Evolutionary conservation across 768 basidiomycete genomes (phyloP).

Genomic region (Crepidotus variabilis): DNA sequence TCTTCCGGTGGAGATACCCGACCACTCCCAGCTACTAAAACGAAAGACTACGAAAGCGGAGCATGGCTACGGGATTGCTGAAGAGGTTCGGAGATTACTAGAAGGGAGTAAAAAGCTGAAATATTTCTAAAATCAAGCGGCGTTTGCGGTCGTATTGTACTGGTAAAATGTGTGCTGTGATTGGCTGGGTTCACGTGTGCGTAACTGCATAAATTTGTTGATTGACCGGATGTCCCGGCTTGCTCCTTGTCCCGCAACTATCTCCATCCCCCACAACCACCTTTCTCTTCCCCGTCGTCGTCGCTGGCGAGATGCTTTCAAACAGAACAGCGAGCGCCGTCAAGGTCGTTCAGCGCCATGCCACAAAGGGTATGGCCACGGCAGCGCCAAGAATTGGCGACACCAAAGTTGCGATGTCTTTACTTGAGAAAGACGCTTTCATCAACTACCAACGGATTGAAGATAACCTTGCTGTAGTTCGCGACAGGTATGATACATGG

Average conservation of each 20-base stretch:
- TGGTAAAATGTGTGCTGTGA: constrained; percentile 24
- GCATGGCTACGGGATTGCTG: constrained; percentile 13
- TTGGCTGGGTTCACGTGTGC: constrained; percentile 42
- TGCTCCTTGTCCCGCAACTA: constrained; percentile 31
- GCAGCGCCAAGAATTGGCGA: constrained; percentile 78
- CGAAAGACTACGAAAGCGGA: constrained; percentile 16
- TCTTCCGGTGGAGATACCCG: background rate
- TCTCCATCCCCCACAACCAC: constrained; percentile 2
- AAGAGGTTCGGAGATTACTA: constrained; percentile 14
- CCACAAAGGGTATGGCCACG: constrained; percentile 72
- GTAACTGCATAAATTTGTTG: constrained; percentile 34
- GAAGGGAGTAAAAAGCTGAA: constrained; percentile 11
- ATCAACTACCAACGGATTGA: constrained; percentile 98
- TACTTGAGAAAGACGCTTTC: constrained; percentile 75
- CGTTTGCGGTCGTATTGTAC: background rate
- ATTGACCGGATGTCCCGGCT: constrained; percentile 19
- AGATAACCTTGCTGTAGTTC: constrained; percentile 89
- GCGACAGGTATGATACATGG: constrained; percentile 59
- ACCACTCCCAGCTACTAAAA: constrained; percentile 9
- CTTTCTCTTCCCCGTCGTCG: constrained; percentile 25
- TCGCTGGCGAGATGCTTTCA: constrained; percentile 50
- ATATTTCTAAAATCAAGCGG: constrained; percentile 1
- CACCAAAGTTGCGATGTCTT: constrained; percentile 86
- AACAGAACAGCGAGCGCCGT: constrained; percentile 50
- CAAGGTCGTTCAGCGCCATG: constrained; percentile 48